phyloP scores from a whole-genome alignment of 768 basidiomycete genomes.

The Bullera alba region DNA sequence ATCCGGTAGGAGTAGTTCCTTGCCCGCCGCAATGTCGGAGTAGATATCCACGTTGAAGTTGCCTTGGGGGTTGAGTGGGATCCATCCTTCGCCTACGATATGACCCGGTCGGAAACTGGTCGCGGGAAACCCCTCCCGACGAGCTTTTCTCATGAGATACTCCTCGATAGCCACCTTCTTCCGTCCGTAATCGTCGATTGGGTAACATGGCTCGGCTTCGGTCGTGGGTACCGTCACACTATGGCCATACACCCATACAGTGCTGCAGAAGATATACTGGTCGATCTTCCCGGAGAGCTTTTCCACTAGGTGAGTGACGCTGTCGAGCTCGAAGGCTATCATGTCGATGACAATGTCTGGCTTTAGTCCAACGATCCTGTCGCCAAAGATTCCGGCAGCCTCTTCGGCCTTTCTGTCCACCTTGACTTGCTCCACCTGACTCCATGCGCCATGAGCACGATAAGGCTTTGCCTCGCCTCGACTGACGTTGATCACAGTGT shows the following conservation, averaged over 20 bases:
- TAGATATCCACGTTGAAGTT: conserved; percentile 2
- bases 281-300: conserved; percentile 3
- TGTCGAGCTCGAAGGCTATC: conserved; percentile 3
- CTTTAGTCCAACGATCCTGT: conserved; percentile 2
- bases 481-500: conserved; percentile 8
- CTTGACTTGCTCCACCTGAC: not conserved
- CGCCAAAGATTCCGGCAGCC: too few species aligned
- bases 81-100: conserved; percentile 6
- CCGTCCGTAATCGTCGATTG: conserved; percentile 4
- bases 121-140: conserved; percentile 2
- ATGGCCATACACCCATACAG: conserved; percentile 8
- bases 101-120: conserved; percentile 7
- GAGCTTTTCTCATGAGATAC: not conserved
- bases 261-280: conserved; percentile 12
- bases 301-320: conserved; percentile 1
- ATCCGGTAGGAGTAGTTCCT: conserved; percentile 4
- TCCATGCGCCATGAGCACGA: conserved; percentile 2
- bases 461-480: conserved; percentile 7
- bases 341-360: conserved; percentile 10
- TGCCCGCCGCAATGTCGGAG: not conserved
- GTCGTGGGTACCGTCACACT: not conserved
- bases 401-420: conserved; percentile 6
- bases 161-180: conserved; percentile 4
- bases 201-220: not conserved
- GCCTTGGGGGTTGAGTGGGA: conserved; percentile 5